phyloP scores from a whole-genome alignment of 108 stramenopile species.

The Conticribra guillardii region DNA sequence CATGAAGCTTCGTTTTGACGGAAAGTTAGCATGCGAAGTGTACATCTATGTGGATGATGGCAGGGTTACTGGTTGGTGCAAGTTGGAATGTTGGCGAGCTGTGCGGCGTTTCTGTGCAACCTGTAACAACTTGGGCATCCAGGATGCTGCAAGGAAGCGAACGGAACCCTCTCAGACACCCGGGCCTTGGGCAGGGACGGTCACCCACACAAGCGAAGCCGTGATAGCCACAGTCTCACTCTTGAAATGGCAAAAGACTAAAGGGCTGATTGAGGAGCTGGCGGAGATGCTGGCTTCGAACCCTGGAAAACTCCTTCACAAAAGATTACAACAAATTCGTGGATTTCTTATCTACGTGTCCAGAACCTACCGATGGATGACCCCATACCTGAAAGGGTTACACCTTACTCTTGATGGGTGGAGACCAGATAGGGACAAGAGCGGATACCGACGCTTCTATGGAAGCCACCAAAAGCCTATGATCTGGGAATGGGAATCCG shows the following conservation, averaged over 20 bases:
- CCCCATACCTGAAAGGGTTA: constrained; percentile 57
- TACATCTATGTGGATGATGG: constrained; percentile 40
- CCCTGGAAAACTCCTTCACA: not conserved
- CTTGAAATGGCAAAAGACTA: not conserved
- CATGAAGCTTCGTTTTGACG: constrained; percentile 9
- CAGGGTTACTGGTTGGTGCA: not conserved
- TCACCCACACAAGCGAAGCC: not conserved
- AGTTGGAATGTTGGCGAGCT: not conserved
- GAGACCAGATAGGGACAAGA: constrained; percentile 34
- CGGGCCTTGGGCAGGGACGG: constrained; percentile 24
- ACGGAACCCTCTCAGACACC: constrained; percentile 10
- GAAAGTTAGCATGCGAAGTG: constrained; percentile 14
- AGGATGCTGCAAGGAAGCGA: constrained; percentile 11
- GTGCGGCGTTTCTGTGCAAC: not conserved
- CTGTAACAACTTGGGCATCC: not conserved
- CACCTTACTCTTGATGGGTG: constrained; percentile 54
- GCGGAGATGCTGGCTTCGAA: not conserved
- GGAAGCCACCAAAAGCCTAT: not conserved
- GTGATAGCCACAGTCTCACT: constrained; percentile 10
- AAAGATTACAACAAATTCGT: not conserved
- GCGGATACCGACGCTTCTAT: constrained; percentile 21
- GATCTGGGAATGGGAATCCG: not conserved
- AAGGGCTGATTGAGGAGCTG: not conserved
- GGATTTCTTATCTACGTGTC: constrained; percentile 55
- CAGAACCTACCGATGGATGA: constrained; percentile 36